phyloP scores from a whole-genome alignment of 495 filamentous ascomycete species.

The Aspergillus haitiensis region DNA sequence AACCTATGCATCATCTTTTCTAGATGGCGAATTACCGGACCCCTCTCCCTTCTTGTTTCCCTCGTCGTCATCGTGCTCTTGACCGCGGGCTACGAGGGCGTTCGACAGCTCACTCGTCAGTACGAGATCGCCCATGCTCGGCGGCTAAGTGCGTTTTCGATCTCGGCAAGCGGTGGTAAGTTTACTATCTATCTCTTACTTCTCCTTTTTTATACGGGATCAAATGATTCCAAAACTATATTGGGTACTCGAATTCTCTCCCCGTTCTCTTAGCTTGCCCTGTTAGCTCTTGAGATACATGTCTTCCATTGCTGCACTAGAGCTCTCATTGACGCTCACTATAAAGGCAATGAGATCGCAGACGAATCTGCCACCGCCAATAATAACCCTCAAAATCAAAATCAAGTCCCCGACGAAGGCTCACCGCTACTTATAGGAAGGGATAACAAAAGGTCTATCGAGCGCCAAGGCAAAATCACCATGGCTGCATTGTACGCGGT shows the following conservation, averaged over 20 bases:
- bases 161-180: slow-evolving; percentile 43
- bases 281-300: slow-evolving; percentile 12
- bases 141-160: slow-evolving; percentile 47
- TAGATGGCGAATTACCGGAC: slow-evolving; percentile 79
- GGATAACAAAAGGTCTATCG: slow-evolving; percentile 44
- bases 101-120: slow-evolving; percentile 70
- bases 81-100: slow-evolving; percentile 85
- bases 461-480: slow-evolving; percentile 64
- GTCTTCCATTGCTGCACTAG: slow-evolving; percentile 14
- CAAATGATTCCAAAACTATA: no score
- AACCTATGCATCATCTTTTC: slow-evolving; percentile 95
- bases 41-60: slow-evolving; percentile 72
- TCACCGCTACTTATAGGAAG: slow-evolving; percentile 71
- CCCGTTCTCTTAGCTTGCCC: background rate
- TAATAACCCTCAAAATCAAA: slow-evolving; percentile 22
- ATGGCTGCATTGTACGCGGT: slow-evolving; percentile 84
- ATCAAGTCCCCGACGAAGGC: slow-evolving; percentile 52
- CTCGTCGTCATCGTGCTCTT: slow-evolving; percentile 78
- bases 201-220: background rate
- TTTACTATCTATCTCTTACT: slow-evolving; percentile 28
- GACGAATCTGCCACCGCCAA: slow-evolving; percentile 34
- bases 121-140: slow-evolving; percentile 68
- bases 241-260: no score
- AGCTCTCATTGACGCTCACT: slow-evolving; percentile 35
- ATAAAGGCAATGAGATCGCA: slow-evolving; percentile 50